Evolutionary conservation across 768 basidiomycete species (phyloP), one percentile per base, ranked within the genome.

Genomic region (Lactarius evosmus): DNA sequence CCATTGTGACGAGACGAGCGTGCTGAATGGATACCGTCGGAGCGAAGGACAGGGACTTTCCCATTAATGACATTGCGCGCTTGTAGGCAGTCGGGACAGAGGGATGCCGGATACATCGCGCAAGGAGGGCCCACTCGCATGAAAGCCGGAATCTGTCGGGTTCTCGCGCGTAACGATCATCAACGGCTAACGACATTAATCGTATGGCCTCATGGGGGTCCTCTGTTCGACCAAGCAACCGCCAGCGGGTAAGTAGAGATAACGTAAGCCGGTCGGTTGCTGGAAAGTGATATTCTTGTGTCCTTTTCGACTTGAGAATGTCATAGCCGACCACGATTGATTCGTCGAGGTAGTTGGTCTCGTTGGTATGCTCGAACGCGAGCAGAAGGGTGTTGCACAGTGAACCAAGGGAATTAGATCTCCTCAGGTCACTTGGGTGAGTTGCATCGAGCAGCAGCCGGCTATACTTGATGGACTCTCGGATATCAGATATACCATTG

Each of bases 331-430:
- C 19, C 11, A n/a, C 7, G 7, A 62, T 62, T 7, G 61, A 49
- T n/a, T 62, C 44, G 9, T 62, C 34, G n/a, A 62, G 61, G 46
- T 62, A 62, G 33, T 4, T n/a, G 34, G 30, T 22, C 6, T 44
- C 34, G 17, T n/a, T 44, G 29, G 61, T 56, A 8, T 8, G 6
- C 12, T 38, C 25, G 16, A 56, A 62, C 7, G 54, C 61, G 54
- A 62, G 34, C 2, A 49, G n/a, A n/a, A 62, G 46, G 36, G 36
- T 33, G 30, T 62, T 27, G 61, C 54, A 32, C 14, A 62, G 7
- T 33, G 55, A 62, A n/a, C n/a, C 4, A 17, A 56, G 33, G 19
- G 44, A 27, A 25, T 36, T 46, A 7, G 17, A 22, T n/a, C 19
- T 9, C 6, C 46, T 50, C 12, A 7, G 27, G 38, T 62, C 32